phyloP scores from a whole-genome alignment of 2,329 filamentous ascomycete genomes.

The Cucurbitaria berberidis region DNA sequence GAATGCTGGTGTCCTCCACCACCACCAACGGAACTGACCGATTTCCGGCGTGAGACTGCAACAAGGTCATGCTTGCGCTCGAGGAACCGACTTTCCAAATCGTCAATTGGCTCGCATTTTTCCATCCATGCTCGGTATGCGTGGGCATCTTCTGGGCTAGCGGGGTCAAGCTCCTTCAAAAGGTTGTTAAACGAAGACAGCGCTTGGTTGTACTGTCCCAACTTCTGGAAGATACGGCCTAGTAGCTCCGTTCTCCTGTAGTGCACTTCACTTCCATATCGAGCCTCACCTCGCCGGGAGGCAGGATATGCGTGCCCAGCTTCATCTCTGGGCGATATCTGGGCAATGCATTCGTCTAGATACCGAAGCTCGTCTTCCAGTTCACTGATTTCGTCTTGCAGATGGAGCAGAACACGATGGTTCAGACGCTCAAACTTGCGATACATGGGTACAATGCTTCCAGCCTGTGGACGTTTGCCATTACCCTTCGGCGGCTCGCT shows the following conservation, averaged over 20 bases:
- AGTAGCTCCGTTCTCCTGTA: constrained; percentile 67
- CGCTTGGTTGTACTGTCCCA: constrained; percentile 69
- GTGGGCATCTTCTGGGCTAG: constrained; percentile 59
- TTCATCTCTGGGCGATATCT: constrained; percentile 39
- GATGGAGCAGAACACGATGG: constrained; percentile 78
- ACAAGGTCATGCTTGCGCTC: constrained; percentile 63
- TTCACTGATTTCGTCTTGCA: constrained; percentile 84
- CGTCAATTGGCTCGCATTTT: constrained; percentile 61
- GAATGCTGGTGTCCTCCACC: constrained; percentile 26
- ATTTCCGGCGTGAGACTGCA: constrained; percentile 34
- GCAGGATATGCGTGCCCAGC: constrained; percentile 55
- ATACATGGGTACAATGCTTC: constrained; percentile 67
- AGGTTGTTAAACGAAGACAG: constrained; percentile 64
- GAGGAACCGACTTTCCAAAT: constrained; percentile 67
- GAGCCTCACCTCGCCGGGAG: constrained; percentile 64
- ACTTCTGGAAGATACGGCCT: constrained; percentile 68
- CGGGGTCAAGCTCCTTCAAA: constrained; percentile 58
- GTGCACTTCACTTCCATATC: constrained; percentile 63
- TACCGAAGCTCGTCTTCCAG: constrained; percentile 77
- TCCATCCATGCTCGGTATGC: constrained; percentile 64
- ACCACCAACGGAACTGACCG: constrained; percentile 22
- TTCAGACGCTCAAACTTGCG: constrained; percentile 82
- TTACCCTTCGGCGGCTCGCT: constrained; percentile 34
- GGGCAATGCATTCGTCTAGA: constrained; percentile 67
- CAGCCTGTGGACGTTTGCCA: constrained; percentile 21